Evolutionary conservation across 148 eudicot genomes (phyloP).

Genomic region (Dianthus caryophyllus): DNA sequence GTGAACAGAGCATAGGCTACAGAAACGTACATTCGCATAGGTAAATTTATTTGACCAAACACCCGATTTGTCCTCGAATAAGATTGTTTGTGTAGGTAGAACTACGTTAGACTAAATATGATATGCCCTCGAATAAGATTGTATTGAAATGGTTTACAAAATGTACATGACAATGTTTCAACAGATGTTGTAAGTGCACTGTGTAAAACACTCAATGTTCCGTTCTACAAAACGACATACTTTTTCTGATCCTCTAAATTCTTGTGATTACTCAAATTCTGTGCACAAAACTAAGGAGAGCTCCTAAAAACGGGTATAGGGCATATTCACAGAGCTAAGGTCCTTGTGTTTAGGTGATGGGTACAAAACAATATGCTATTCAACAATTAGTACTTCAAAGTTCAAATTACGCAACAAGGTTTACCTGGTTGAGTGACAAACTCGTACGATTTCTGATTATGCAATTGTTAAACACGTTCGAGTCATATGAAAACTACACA

Average conservation of each 20-base stretch:
- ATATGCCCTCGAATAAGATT: background rate
- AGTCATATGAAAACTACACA: background rate
- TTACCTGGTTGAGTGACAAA: too few relatives aligned
- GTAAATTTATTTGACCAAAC: background rate
- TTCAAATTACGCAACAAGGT: too few relatives aligned
- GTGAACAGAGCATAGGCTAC: conserved; percentile 7
- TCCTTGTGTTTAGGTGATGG: too few relatives aligned
- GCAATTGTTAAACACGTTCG: too few relatives aligned
- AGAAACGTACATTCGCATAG: conserved; percentile 5
- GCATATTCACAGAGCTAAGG: too few relatives aligned
- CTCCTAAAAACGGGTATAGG: too few relatives aligned
- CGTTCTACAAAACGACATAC: background rate
- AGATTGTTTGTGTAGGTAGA: conserved; percentile 2
- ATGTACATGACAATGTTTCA: conserved; percentile 2
- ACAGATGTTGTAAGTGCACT: background rate
- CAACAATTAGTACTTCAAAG: too few relatives aligned
- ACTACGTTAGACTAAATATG: background rate
- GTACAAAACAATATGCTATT: too few relatives aligned
- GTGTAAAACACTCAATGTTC: background rate
- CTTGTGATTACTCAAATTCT: too few relatives aligned
- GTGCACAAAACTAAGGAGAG: too few relatives aligned
- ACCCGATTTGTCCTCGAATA: background rate
- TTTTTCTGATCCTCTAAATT: too few relatives aligned
- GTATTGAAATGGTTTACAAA: background rate
- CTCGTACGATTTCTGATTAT: too few relatives aligned